A percentile compares a stretch with the other conserved stretches of the same genome.
phyloP scores from a whole-genome alignment of 2,329 filamentous ascomycete species.

The Penicillium sp. region DNA sequence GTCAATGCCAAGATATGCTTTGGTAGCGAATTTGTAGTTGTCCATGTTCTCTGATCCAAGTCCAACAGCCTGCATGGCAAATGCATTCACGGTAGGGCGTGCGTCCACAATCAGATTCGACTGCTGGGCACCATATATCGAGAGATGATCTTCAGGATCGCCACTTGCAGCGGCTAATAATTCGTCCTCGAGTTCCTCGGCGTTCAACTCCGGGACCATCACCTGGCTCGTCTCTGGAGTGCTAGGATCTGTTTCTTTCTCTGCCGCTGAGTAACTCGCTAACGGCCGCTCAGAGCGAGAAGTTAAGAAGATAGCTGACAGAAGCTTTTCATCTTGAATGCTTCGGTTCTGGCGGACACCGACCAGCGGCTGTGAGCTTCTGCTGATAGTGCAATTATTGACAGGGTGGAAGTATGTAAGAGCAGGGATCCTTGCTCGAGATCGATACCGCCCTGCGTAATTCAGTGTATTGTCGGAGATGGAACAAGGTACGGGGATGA shows the following conservation, averaged over 20 bases:
- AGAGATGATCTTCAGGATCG: slow-evolving; percentile 60
- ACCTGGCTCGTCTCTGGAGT: slow-evolving; percentile 36
- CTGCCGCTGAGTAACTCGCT: slow-evolving; percentile 38
- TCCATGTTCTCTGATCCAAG: slow-evolving; percentile 98
- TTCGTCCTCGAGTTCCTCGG: slow-evolving; percentile 68
- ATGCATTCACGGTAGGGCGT: slow-evolving; percentile 87
- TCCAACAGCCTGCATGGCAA: slow-evolving; percentile 89
- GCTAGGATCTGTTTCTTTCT: slow-evolving; percentile 48
- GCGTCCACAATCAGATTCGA: slow-evolving; percentile 95
- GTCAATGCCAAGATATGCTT: slow-evolving; percentile 91
- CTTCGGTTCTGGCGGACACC: slow-evolving; percentile 85
- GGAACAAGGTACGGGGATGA: slow-evolving; percentile 78
- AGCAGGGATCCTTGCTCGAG: slow-evolving; percentile 80
- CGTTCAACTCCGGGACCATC: slow-evolving; percentile 53
- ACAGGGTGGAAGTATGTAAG: slow-evolving; percentile 93
- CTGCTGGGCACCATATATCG: slow-evolving; percentile 88
- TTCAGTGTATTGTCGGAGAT: slow-evolving; percentile 98
- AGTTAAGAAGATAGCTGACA: slow-evolving; percentile 87
- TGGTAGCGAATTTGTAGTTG: slow-evolving; percentile 87
- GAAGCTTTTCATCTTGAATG: slow-evolving; percentile 90
- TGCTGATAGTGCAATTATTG: slow-evolving; percentile 94
- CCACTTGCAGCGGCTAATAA: slow-evolving; percentile 56
- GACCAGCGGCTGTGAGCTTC: slow-evolving; percentile 87
- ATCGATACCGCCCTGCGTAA: slow-evolving; percentile 86
- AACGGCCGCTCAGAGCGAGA: slow-evolving; percentile 50